Evolutionary conservation across 805 yeast species (phyloP), one percentile per base, ranked within the genome.

Genomic region (Hanseniaspora lindneri): DNA sequence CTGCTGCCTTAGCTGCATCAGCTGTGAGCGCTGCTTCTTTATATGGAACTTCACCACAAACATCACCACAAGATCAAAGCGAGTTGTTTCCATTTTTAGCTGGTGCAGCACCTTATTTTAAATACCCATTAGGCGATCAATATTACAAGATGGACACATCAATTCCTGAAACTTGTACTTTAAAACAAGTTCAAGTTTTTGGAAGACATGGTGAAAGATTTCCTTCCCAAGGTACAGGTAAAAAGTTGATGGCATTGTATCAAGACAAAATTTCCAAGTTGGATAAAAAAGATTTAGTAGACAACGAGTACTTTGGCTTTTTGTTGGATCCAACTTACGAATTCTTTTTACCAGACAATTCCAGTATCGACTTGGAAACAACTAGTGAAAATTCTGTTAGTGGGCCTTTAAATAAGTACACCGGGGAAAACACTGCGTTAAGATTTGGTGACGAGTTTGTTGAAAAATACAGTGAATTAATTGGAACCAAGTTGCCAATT

Each of bases 131-230:
- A 36, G 48, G 48, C 10, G 32, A 28, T 13, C 61, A 65, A 3
- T 81, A 81, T 1, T 73, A 61, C 55, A 83, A 82, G 2, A 69
- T 78, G 34, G 63, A 72, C 14, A 59, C 69, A 19, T 74, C 65
- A 9, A 54, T 67, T 1, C 80, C 82, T 24, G 66, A 61, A 8
- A 66, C 66, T 39, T 79, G 83, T 61, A 56, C 62, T 5, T 66
- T 79, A 49, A 75, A 75, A 55, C 89, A 82, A 61, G 84, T 81
- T 9, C 86, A 80, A 54, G 63, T 82, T 20, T 64, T 81, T 44
- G 77, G 79, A 55, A 73, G 95, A 58, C 94, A 85, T 58, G 94
- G 89, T 19, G 92, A 83, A 61, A 68, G 94, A 54, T 82, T 69
- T 57, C 86, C 85, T 3, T 72, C 82, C 3, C 60, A 55, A 2